These are phyloP conservation scores for Crithidia sp. DNA, from an alignment of 208 protist genomes.

Conservation along the genomic window DNA sequence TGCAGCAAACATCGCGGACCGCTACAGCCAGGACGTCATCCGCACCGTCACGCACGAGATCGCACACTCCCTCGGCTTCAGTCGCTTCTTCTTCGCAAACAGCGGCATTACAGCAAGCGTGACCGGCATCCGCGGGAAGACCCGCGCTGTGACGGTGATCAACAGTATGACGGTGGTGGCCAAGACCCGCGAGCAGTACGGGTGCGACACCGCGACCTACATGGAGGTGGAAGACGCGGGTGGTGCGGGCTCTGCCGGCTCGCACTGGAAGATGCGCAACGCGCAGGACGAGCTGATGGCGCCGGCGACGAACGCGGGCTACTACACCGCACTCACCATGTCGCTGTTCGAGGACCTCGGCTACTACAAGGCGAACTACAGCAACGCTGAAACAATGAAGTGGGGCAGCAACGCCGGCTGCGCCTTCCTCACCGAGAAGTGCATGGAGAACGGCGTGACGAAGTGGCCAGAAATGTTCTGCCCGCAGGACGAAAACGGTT, in stretches of 20 bases:
- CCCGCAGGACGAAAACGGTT: not conserved
- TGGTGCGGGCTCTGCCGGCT: constrained; percentile 39
- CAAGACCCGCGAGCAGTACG: constrained; percentile 61
- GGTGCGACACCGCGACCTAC: constrained; percentile 50
- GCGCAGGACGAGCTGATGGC: constrained; percentile 89
- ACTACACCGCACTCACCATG: constrained; percentile 83
- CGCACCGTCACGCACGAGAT: constrained; percentile 77
- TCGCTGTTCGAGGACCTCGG: constrained; percentile 78
- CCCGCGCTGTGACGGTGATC: constrained; percentile 22
- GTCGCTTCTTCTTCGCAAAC: constrained; percentile 9
- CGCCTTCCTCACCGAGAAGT: constrained; percentile 50
- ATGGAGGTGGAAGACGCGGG: constrained; percentile 86
- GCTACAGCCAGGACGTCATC: constrained; percentile 4
- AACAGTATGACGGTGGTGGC: constrained; percentile 34
- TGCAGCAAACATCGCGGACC: constrained; percentile 29
- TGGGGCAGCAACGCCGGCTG: constrained; percentile 77
- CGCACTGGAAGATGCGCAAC: constrained; percentile 88
- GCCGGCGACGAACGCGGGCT: constrained; percentile 25
- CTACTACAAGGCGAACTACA: constrained; percentile 76
- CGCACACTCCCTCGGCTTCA: constrained; percentile 85
- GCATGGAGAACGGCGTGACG: constrained; percentile 37
- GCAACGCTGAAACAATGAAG: constrained; percentile 63
- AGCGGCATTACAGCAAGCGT: constrained; percentile 8
- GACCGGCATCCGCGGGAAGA: constrained; percentile 42
- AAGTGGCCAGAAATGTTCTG: constrained; percentile 64